Conservation (phyloP, 2,329 filamentous ascomycete genomes). For the Calycina marina region DNA sequence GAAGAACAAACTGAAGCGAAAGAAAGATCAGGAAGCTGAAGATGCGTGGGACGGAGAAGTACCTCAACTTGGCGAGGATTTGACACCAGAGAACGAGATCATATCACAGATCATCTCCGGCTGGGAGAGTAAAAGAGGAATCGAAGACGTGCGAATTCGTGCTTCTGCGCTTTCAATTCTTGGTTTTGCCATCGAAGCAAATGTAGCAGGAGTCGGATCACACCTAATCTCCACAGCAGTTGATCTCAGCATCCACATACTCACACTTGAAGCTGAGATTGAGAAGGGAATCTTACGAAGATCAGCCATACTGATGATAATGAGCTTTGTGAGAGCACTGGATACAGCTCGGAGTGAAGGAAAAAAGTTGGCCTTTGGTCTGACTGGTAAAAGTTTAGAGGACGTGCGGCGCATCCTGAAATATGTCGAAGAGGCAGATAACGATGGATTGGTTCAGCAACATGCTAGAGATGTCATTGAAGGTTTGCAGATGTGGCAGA, state of each 20-base stretch:
- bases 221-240: constrained; percentile 38
- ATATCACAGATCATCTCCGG: constrained; percentile 46
- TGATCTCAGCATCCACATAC: constrained; percentile 46
- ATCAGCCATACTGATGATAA: constrained; percentile 47
- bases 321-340: constrained; percentile 46
- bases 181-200: constrained; percentile 42
- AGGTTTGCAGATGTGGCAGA: constrained; percentile 46
- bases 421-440: constrained; percentile 52
- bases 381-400: constrained; percentile 38
- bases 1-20: constrained; percentile 32
- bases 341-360: constrained; percentile 35
- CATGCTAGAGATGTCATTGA: constrained; percentile 55
- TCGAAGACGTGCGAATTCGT: constrained; percentile 56
- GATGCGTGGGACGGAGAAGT: constrained; percentile 40
- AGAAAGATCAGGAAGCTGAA: constrained; percentile 35
- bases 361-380: constrained; percentile 34
- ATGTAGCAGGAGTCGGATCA: constrained; percentile 39
- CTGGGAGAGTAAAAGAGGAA: constrained; percentile 51
- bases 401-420: constrained; percentile 47
- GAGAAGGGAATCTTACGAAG: constrained; percentile 52
- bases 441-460: constrained; percentile 51
- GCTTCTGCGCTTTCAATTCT: constrained; percentile 56
- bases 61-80: constrained; percentile 30
- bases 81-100: constrained; percentile 25
- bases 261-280: constrained; percentile 44